Conservation (phyloP, 331 rosid species). For the Phaseolus coccineus region DNA sequence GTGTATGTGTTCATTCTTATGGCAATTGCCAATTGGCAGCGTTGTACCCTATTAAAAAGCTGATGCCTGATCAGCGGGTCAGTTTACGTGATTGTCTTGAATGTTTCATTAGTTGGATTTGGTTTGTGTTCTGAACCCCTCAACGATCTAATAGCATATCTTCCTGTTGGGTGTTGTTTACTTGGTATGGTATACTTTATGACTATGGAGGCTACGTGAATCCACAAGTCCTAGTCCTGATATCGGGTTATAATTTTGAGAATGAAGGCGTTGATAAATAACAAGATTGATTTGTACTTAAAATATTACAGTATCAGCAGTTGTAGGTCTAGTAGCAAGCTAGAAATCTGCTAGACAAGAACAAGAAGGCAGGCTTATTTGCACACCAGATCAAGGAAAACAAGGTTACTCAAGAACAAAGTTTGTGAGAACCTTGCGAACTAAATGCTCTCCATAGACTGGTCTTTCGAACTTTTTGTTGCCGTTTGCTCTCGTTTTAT, state of each 20-base stretch:
- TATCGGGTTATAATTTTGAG: background rate
- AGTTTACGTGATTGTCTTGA: background rate
- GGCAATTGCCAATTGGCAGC: conserved; percentile 42
- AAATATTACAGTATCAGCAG: background rate
- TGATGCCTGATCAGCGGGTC: conserved; percentile 34
- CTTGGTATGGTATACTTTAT: background rate
- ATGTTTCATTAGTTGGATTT: conserved; percentile 12
- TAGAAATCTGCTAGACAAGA: background rate
- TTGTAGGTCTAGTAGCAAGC: conserved; percentile 11
- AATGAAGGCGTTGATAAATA: background rate
- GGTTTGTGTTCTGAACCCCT: background rate
- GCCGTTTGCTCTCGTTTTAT: conserved; percentile 61
- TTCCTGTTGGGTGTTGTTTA: background rate
- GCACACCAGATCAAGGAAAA: conserved; percentile 4
- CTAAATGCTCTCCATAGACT: conserved; percentile 87
- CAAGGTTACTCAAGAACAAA: conserved; percentile 49
- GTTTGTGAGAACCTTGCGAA: conserved; percentile 69
- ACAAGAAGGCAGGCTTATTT: conserved; percentile 17
- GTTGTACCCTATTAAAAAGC: conserved; percentile 40
- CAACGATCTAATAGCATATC: background rate
- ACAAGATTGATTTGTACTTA: background rate
- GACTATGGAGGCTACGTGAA: background rate
- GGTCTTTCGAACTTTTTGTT: conserved; percentile 64
- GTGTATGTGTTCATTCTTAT: conserved; percentile 48
- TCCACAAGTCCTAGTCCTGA: background rate